These are phyloP conservation scores for Funneliformis geosporum DNA, from an alignment of 192 early-diverging fungal genomes.

Conservation along the genomic window DNA sequence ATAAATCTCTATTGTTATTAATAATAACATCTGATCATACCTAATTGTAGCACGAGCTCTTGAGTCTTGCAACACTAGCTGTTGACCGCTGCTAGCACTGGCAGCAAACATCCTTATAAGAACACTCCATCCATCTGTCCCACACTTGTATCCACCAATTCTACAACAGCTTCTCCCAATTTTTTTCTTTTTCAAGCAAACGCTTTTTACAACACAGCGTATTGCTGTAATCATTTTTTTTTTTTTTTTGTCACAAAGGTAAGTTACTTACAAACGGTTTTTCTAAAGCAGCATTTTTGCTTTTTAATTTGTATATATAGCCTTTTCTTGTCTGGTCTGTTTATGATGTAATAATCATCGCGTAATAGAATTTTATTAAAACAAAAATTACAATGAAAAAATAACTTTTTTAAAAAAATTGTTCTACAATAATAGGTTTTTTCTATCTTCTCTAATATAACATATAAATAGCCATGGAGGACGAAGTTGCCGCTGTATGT, in stretches of 20 bases:
- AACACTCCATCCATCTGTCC: not conserved
- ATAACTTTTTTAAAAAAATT: no score
- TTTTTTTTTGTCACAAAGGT: no score
- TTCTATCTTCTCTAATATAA: no score
- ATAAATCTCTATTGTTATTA: not conserved
- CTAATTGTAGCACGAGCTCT: not conserved
- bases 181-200: constrained; percentile 2
- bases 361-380: no score
- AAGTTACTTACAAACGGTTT: not conserved
- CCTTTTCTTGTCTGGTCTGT: no score
- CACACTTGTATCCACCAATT: not conserved
- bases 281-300: no score
- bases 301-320: no score
- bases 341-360: no score
- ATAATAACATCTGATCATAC: not conserved
- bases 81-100: not conserved
- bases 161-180: constrained; percentile 5
- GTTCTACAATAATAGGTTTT: no score
- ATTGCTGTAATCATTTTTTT: constrained; percentile 4
- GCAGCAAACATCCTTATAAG: not conserved
- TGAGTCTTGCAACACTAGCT: not conserved
- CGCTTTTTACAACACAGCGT: no score
- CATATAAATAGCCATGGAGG: no score
- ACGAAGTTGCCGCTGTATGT: constrained; percentile 85
- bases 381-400: no score